These are phyloP conservation scores for Skeletonema tropicum DNA, from an alignment of 108 stramenopile genomes.

Conservation along the genomic window DNA sequence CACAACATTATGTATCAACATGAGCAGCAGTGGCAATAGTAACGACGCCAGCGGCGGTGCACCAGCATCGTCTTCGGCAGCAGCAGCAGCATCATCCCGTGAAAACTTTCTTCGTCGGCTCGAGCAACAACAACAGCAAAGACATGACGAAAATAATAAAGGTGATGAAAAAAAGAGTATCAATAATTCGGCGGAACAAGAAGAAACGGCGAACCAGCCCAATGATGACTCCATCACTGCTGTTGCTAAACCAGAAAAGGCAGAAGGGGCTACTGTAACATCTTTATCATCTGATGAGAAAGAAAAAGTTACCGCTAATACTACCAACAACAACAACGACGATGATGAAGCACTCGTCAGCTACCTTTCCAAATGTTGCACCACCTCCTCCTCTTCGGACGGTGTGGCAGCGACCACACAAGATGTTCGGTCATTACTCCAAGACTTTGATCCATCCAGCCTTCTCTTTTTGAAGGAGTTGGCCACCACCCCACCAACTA, in stretches of 20 bases:
- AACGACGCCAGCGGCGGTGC: too few species aligned
- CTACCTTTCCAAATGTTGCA: neutral
- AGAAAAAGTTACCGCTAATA: too few species aligned
- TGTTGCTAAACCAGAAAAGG: neutral
- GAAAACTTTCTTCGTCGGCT: conserved; percentile 33
- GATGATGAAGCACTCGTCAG: too few species aligned
- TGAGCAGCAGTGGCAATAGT: neutral
- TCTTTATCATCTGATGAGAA: too few species aligned
- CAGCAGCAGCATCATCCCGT: conserved; percentile 6
- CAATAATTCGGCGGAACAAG: neutral
- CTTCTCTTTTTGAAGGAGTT: conserved; percentile 12
- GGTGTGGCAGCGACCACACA: neutral
- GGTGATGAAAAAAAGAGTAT: neutral
- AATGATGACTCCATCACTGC: too few species aligned
- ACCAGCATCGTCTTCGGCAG: too few species aligned
- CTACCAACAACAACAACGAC: too few species aligned
- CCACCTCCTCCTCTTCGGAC: neutral
- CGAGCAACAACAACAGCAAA: conserved; percentile 14
- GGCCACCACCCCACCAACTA: neutral
- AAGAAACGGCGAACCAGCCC: too few species aligned
- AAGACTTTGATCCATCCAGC: conserved; percentile 33
- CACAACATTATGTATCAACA: too few species aligned
- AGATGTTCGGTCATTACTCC: conserved; percentile 18
- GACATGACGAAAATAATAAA: neutral
- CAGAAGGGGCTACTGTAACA: neutral